Evolutionary conservation across 1,284 basidiomycete species (phyloP).

Genomic region (Acaromyces ingoldii): DNA sequence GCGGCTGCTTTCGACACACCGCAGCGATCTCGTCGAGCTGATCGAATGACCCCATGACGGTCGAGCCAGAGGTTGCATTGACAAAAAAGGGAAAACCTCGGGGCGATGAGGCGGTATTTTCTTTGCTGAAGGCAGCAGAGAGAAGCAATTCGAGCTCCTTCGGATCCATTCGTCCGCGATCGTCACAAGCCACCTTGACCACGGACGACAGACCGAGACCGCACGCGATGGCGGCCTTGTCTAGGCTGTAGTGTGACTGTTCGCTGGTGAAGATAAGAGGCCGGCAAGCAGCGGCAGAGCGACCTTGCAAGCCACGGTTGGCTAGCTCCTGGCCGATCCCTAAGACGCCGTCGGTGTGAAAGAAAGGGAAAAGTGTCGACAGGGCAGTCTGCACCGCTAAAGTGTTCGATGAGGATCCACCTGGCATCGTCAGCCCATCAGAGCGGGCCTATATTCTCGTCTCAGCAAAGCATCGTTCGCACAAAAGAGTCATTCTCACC

Average conservation of each 20-base stretch:
- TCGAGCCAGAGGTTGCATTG: slow-evolving; percentile 54
- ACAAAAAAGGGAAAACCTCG: slow-evolving; percentile 52
- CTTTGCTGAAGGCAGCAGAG: too few species aligned
- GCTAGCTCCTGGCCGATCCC: slow-evolving; percentile 22
- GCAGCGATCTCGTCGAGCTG: slow-evolving; percentile 45
- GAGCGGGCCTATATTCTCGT: slow-evolving; percentile 15
- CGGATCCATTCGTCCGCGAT: slow-evolving; percentile 33
- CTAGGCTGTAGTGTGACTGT: slow-evolving; percentile 52
- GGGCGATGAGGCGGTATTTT: too few species aligned
- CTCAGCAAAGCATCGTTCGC: too few species aligned
- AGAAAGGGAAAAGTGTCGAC: slow-evolving; percentile 48
- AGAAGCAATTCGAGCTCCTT: slow-evolving; percentile 24
- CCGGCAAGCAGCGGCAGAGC: slow-evolving; percentile 17
- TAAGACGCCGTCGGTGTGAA: slow-evolving; percentile 45
- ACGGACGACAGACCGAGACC: slow-evolving; percentile 52
- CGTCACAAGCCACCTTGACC: slow-evolving; percentile 47
- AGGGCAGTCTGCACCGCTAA: slow-evolving; percentile 53
- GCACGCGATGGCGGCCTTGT: slow-evolving; percentile 53
- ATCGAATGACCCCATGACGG: slow-evolving; percentile 53
- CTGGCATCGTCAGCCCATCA: slow-evolving; percentile 50
- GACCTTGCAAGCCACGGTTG: slow-evolving; percentile 8
- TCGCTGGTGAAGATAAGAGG: slow-evolving; percentile 52
- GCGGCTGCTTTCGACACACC: slow-evolving; percentile 29
- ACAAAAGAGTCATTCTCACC: neutral
- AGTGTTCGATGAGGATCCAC: slow-evolving; percentile 52